Conservation (phyloP, 1,139 yeast genomes). For the Hyphopichia wangnamkhiaoensis region DNA sequence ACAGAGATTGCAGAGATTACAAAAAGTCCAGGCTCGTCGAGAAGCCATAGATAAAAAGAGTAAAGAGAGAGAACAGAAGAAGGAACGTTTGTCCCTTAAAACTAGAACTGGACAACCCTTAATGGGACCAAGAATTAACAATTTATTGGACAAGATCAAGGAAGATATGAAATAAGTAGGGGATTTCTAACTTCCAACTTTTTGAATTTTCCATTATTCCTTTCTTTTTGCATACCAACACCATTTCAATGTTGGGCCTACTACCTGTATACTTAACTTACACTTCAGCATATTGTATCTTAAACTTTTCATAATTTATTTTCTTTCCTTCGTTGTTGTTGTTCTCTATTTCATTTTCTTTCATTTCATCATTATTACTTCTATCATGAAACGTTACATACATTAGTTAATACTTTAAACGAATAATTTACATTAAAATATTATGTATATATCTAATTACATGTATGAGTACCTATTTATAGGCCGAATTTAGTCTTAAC, state of each 20-base stretch:
- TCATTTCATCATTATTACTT: no score
- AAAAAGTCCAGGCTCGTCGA: slow-evolving; percentile 26
- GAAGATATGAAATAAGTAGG: slow-evolving; percentile 30
- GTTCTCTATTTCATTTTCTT: no score
- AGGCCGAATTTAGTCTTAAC: slow-evolving; percentile 9
- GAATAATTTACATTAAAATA: no score
- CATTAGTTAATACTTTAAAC: no score
- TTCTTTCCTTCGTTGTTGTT: no score
- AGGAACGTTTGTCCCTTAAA: slow-evolving; percentile 53
- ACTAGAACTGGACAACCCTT: slow-evolving; percentile 83
- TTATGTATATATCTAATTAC: neutral
- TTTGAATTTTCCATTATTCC: no score
- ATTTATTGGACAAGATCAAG: slow-evolving; percentile 74
- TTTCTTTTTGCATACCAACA: no score
- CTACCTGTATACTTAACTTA: no score
- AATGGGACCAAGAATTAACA: slow-evolving; percentile 87
- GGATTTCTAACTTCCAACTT: no score
- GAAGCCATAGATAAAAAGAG: slow-evolving; percentile 22
- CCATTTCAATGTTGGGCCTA: no score
- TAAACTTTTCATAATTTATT: no score
- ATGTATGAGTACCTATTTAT: slow-evolving; percentile 1
- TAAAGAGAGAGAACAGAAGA: slow-evolving; percentile 41
- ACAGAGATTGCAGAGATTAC: slow-evolving; percentile 31
- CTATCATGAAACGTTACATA: neutral
- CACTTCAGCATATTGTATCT: no score